Percentiles rank a stretch among this genome's conserved stretches.
Evolutionary conservation across 371 early-diverging fungal genomes (phyloP).

Genomic region (Gilbertella persicaria): DNA sequence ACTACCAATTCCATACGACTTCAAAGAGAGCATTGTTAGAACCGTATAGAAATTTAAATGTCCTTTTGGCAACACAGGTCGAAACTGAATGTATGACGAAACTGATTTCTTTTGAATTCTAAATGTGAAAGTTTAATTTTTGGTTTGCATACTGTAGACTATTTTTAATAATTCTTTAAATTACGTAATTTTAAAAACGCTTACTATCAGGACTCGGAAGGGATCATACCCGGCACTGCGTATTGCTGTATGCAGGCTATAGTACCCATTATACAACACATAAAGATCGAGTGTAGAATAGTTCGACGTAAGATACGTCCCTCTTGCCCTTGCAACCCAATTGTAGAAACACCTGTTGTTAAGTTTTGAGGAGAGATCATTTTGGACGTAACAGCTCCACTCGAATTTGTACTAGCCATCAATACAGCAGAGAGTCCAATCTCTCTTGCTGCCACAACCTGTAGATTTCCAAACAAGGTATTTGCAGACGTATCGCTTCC

Average conservation of each 20-base stretch:
- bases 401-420: slow-evolving; percentile 45
- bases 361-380: slow-evolving; percentile 49
- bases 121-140: no score
- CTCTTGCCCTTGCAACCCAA: slow-evolving; percentile 48
- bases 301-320: slow-evolving; percentile 33
- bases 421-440: slow-evolving; percentile 41
- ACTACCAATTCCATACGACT: no score
- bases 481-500: slow-evolving; percentile 47
- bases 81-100: no score
- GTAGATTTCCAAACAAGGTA: slow-evolving; percentile 45
- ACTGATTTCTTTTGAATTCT: no score
- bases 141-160: no score
- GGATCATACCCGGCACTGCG: slow-evolving; percentile 17
- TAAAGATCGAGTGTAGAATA: slow-evolving; percentile 35
- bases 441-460: slow-evolving; percentile 43
- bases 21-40: no score
- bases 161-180: no score
- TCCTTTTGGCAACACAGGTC: no score
- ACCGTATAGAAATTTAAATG: no score
- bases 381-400: slow-evolving; percentile 41
- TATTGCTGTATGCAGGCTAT: slow-evolving; percentile 39
- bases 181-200: no score
- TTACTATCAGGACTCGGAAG: no score
- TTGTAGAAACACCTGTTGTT: slow-evolving; percentile 45
- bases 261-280: slow-evolving; percentile 34